Conservation (phyloP, 129 eudicot genomes). For the Scalesia atractyloides region DNA sequence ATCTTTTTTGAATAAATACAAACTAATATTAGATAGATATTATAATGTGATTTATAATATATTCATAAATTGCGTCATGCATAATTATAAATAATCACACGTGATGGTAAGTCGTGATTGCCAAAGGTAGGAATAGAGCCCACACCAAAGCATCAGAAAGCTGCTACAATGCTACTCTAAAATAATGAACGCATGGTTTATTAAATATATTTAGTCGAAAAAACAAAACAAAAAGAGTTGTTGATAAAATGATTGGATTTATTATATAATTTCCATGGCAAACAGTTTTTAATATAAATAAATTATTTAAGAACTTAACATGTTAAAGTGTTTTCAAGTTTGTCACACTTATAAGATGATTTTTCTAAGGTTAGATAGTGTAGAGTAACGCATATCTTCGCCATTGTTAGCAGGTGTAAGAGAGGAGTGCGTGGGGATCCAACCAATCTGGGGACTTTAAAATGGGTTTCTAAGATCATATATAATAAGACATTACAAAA, state of each 20-base stretch:
- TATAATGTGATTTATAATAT: background rate
- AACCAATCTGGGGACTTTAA: too few species aligned
- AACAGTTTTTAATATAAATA: background rate
- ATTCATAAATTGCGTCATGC: background rate
- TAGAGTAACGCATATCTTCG: too few species aligned
- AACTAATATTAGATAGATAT: background rate
- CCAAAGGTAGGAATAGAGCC: slow-evolving; percentile 8
- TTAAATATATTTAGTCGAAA: background rate
- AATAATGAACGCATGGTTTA: slow-evolving; percentile 13
- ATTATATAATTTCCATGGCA: background rate
- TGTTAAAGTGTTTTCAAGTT: background rate
- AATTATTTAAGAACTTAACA: background rate
- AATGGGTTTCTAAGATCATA: too few species aligned
- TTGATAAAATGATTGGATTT: background rate
- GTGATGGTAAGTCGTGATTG: background rate
- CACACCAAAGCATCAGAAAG: background rate
- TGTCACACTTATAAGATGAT: too few species aligned
- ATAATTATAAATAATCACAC: background rate
- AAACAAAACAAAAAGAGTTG: background rate
- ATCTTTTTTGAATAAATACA: too few species aligned
- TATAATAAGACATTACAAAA: too few species aligned
- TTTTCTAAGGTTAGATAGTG: too few species aligned
- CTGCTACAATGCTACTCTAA: background rate
- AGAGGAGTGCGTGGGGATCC: too few species aligned
- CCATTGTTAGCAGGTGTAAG: too few species aligned